Evolutionary conservation across 306 rosid genomes (phyloP).

Genomic region (Leucaena leucocephala): DNA sequence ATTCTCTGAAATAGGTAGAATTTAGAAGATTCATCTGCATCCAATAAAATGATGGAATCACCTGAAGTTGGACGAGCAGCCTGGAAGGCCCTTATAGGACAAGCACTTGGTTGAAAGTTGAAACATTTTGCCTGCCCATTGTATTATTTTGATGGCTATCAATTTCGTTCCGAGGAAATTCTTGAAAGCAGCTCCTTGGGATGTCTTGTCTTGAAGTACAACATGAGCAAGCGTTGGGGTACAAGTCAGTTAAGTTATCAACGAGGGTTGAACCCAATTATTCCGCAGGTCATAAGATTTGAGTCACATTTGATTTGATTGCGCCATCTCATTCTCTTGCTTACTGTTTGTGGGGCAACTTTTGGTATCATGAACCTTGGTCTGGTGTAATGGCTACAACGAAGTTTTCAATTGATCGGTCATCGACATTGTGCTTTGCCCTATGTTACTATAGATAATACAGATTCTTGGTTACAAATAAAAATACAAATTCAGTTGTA

Average conservation of each 20-base stretch:
- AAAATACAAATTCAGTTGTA: background rate
- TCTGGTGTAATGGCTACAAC: background rate
- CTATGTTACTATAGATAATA: background rate
- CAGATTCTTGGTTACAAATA: background rate
- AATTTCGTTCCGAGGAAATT: slow-evolving; percentile 4
- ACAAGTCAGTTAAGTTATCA: slow-evolving; percentile 13
- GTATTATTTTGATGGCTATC: slow-evolving; percentile 21
- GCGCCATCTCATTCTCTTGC: background rate
- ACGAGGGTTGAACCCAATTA: background rate
- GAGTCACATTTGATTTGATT: slow-evolving; percentile 8
- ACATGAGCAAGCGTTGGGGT: slow-evolving; percentile 15
- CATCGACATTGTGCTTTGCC: background rate
- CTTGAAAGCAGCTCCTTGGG: slow-evolving; percentile 6
- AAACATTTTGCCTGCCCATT: slow-evolving; percentile 9
- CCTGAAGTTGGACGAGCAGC: slow-evolving; percentile 32
- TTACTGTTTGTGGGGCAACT: slow-evolving; percentile 9
- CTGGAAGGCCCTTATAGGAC: slow-evolving; percentile 28
- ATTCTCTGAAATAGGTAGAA: slow-evolving; percentile 13
- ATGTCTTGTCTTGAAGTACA: background rate
- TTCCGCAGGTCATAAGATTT: background rate
- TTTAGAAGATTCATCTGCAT: background rate
- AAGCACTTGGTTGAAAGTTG: background rate
- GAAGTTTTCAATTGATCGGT: background rate
- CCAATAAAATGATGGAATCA: slow-evolving; percentile 4
- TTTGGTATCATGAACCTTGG: slow-evolving; percentile 5